Evolutionary conservation across 257 asterid genomes (phyloP).

Genomic region (Solanum pennellii): DNA sequence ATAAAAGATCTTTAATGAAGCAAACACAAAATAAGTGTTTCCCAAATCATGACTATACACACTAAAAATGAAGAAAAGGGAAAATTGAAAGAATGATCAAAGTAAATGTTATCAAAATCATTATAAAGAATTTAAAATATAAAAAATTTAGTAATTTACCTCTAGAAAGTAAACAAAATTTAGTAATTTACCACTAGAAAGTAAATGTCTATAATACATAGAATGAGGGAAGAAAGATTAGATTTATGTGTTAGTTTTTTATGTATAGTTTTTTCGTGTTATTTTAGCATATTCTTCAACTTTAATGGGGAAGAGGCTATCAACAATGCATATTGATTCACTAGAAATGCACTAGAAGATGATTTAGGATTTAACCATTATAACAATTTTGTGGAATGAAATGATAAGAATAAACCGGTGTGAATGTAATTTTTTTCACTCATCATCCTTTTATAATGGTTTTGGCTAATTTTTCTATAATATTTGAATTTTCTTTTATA

Average conservation of each 20-base stretch:
- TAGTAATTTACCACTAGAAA: constrained; percentile 8
- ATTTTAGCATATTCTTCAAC: background rate
- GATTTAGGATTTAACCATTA: background rate
- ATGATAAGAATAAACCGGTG: background rate
- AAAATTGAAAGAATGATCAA: constrained; percentile 17
- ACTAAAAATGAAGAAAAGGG: background rate
- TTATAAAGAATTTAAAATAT: background rate
- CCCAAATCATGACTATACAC: constrained; percentile 22
- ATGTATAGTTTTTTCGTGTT: background rate
- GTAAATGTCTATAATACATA: background rate
- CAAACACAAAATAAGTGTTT: constrained; percentile 6
- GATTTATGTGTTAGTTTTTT: background rate
- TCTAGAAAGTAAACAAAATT: background rate
- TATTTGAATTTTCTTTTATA: too few species aligned
- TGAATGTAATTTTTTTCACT: background rate
- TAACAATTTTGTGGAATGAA: background rate
- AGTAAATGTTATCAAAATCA: constrained; percentile 9
- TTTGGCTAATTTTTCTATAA: too few species aligned
- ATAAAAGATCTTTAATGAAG: constrained; percentile 12
- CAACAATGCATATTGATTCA: background rate
- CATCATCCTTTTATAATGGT: too few species aligned
- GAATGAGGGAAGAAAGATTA: background rate
- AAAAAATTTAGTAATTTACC: constrained; percentile 7
- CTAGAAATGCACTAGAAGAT: background rate
- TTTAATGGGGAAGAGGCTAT: too few species aligned